Evolutionary conservation across 306 rosid species (phyloP).

Genomic region (Prunus armeniaca): DNA sequence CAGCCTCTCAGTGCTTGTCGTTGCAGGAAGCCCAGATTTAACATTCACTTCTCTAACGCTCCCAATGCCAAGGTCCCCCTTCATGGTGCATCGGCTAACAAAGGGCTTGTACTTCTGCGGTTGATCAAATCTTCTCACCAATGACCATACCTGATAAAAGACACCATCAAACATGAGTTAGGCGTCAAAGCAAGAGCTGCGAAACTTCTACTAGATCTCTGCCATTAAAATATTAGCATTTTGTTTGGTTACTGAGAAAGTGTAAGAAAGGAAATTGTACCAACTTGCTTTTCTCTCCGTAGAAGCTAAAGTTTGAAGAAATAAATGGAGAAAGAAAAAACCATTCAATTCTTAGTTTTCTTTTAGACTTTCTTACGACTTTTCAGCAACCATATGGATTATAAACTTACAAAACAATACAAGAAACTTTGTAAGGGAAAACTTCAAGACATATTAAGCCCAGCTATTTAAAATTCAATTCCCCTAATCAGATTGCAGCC

Average conservation of each 20-base stretch:
- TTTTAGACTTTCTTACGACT: not conserved
- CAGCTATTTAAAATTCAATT: not conserved
- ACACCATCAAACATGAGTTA: not conserved
- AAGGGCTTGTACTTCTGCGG: constrained; percentile 91
- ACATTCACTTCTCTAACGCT: constrained; percentile 92
- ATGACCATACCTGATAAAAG: constrained; percentile 82
- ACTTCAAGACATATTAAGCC: not conserved
- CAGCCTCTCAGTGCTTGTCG: constrained; percentile 88
- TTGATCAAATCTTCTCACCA: constrained; percentile 94
- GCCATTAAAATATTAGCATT: not conserved
- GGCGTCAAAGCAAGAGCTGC: not conserved
- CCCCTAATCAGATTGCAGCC: not conserved
- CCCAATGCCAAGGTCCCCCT: constrained; percentile 84
- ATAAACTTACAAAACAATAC: not conserved
- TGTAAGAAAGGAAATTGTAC: not conserved
- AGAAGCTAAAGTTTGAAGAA: not conserved
- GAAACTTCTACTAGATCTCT: not conserved
- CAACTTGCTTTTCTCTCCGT: not conserved
- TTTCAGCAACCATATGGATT: not conserved
- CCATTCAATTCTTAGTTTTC: not conserved
- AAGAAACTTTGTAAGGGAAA: not conserved
- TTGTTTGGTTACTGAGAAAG: not conserved
- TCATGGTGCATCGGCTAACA: constrained; percentile 77
- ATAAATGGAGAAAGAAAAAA: not conserved
- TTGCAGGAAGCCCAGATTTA: constrained; percentile 95